Base-by-base conservation (phyloP, 129 eudicot genomes). In the Tanacetum coccineum region DNA sequence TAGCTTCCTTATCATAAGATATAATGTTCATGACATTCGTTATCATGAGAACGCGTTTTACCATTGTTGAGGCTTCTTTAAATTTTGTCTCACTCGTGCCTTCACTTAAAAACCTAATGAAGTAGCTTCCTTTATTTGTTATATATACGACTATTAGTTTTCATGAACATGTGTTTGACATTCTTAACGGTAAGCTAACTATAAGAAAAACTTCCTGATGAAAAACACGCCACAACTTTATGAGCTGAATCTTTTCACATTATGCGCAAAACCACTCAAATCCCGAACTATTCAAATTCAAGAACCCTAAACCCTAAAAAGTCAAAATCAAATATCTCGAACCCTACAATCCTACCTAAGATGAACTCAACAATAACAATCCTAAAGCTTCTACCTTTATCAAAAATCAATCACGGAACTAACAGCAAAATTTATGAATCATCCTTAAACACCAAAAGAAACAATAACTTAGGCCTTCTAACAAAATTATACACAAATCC, bases 261-360 rank as follows among this genome's bases (percentile, higher is more conserved):
- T 3, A 13, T 46, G 48, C 28, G 45, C 10, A 0, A 5, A 70
- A 22, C 39, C 36, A 5, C 36, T 40, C 1, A 62, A 75, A 52
- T 54, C 70, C 70, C 4, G 51, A 50, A 25, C 56, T 32, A 32
- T 32, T 32, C 36, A 44, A 21, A 73, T 73, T 64, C 30, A 26
- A 6, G 42, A 73, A 73, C 71, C 78, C 78, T 64, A 73, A 73
- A 73, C 72, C 78, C 78, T 73, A 73, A 13, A 64, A 61, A 62
- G 21, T 51, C 54, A 62, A 51, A 68, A 14, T 49, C 62, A 62
- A 3, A 14, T 10, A 49, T 14, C 19, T 36, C 10, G 10, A 36
- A 36, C 10, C 42, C 42, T 36, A 7, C 42, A 7, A 36, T 1
- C 42, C 6, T 1, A 36, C 42, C 10, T 36, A 36, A 36, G 42